These are phyloP conservation scores for Trebouxia gelatinosa DNA, from an alignment of 163 green algal genomes.

Conservation along the genomic window DNA sequence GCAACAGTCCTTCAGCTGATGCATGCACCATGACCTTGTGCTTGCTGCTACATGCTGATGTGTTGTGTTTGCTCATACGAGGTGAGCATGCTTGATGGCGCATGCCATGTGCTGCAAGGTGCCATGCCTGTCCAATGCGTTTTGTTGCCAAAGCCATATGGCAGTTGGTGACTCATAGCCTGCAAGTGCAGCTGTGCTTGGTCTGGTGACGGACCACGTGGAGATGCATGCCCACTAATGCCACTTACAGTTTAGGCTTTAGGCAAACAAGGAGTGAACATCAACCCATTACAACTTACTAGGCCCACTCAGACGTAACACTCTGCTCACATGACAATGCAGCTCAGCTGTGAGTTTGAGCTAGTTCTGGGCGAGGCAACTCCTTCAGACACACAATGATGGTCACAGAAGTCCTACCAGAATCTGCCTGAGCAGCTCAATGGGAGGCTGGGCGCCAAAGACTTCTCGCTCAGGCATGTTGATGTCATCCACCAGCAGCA, in stretches of 20 bases:
- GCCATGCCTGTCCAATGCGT: too few species aligned
- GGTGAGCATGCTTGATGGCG: neutral
- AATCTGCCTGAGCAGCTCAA: slow-evolving; percentile 87
- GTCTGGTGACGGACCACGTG: too few species aligned
- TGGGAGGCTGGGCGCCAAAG: slow-evolving; percentile 81
- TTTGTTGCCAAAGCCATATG: too few species aligned
- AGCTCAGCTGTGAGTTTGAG: neutral
- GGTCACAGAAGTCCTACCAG: slow-evolving; percentile 46
- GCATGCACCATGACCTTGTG: neutral
- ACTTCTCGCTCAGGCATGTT: slow-evolving; percentile 85
- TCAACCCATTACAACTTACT: neutral
- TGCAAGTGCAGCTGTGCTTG: too few species aligned
- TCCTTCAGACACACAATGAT: too few species aligned
- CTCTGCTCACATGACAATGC: neutral
- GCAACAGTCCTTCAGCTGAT: neutral
- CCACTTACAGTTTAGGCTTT: neutral
- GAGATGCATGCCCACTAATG: neutral
- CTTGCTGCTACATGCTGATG: neutral
- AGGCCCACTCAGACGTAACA: too few species aligned
- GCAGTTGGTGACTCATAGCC: too few species aligned
- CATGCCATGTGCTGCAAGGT: too few species aligned
- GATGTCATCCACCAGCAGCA: slow-evolving; percentile 89
- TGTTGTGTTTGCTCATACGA: neutral
- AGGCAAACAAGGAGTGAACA: neutral
- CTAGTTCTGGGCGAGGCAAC: too few species aligned